Percentiles rank a stretch among this genome's conserved stretches.
These are phyloP conservation scores for Cupressus sempervirens DNA, from an alignment of 75 land plant species.

Conservation along the genomic window DNA sequence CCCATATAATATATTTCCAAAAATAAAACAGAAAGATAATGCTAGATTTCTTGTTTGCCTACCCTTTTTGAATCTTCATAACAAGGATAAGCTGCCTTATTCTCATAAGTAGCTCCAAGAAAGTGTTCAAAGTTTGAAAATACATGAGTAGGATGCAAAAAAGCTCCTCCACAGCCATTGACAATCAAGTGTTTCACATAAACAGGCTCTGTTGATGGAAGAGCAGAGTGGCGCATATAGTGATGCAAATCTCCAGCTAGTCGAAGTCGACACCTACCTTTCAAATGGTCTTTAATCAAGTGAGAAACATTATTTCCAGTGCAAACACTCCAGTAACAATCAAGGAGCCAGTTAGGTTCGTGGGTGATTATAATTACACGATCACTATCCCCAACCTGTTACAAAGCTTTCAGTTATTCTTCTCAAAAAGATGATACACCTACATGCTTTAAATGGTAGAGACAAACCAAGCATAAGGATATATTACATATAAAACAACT, in stretches of 20 bases:
- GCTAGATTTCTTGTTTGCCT: conserved; percentile 2
- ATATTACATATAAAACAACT: background rate
- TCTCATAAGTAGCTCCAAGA: conserved; percentile 61
- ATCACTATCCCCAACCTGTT: conserved; percentile 76
- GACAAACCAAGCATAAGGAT: background rate
- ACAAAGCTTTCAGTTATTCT: background rate
- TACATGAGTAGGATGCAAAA: conserved; percentile 98
- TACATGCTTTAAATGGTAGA: background rate
- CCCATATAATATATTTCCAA: background rate
- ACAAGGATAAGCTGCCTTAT: conserved; percentile 80
- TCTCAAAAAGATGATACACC: background rate
- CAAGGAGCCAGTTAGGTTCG: conserved; percentile 98
- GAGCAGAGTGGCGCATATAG: conserved; percentile 88
- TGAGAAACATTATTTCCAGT: conserved; percentile 87
- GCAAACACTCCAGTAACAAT: conserved; percentile 88
- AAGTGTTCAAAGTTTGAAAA: conserved; percentile 66
- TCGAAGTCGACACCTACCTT: conserved; percentile 88
- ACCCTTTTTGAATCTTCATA: conserved; percentile 87
- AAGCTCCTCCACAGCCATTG: conserved; percentile 98
- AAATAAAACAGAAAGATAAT: conserved; percentile 4
- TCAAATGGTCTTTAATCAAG: conserved; percentile 75
- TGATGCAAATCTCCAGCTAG: conserved; percentile 95
- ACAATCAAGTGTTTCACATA: conserved; percentile 83
- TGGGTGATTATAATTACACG: conserved; percentile 90
- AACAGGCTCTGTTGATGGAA: conserved; percentile 47